Evolutionary conservation across 768 basidiomycete species (phyloP), one percentile per base, ranked within the genome.

Genomic region (Lactifluus volemus): DNA sequence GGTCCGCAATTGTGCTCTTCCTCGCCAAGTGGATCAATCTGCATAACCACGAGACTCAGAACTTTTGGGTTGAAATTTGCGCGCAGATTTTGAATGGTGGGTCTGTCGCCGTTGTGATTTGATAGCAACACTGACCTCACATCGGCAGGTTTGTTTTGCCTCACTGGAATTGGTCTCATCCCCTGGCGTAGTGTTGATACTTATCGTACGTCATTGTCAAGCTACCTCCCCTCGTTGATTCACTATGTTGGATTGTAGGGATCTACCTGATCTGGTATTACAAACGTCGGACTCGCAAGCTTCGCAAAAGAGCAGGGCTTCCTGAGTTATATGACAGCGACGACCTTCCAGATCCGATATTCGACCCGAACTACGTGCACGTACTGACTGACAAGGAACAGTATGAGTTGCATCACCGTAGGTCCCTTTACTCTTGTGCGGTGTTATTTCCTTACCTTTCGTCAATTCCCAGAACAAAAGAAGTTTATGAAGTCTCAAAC

Each of bases 51-150:
- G 79, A 86, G 56, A 80, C 77, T 0, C 85, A 92, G 73, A 84
- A 85, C 25, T 85, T 88, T 58, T 94, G 91, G 92, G 80, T 91
- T 15, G 89, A 92, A 73, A 77, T 89, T 48, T 80, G 80, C 49
- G 85, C 83, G 5, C 91, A 94, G 69, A 77, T 92, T 45, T 83
- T 79, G 65, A 91, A 89, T 68, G 89, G 89, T 85, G 59, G 12
- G 69, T 53, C 47, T 44, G 5, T 32, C 39, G 34, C 54, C 51
- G 10, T 44, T 9, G 21, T 32, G 10, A 32, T 50, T 55, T 54
- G 25, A 15, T 41, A 32, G 21, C 42, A 45, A 12, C 12, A 7
- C 34, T 51, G 32, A 58, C 53, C 8, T 32, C 25, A 9, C 29
- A 15, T 48, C 10, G 41, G 1, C 51, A 88, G 86, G 83, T 42